A percentile compares a stretch with the other conserved stretches of the same genome.
Conservation (phyloP, 2,329 filamentous ascomycete genomes). For the Aspergillus luchuensis region DNA sequence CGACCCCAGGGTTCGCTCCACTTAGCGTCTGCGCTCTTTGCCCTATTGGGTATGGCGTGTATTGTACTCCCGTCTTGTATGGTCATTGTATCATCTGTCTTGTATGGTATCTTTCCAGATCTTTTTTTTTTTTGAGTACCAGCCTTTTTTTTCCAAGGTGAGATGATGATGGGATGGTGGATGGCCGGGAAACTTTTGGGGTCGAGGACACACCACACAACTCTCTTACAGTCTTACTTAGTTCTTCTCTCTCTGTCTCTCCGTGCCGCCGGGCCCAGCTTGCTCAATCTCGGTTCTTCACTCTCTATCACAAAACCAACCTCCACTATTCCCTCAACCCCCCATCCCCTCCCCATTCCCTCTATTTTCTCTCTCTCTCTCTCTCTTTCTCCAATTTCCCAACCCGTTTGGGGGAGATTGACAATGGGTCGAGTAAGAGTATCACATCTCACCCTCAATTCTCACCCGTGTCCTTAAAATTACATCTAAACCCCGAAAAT, state of each 20-base stretch:
- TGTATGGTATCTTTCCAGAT: not conserved
- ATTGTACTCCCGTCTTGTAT: not conserved
- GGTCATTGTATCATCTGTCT: not conserved
- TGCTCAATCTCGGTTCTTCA: not conserved
- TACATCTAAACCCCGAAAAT: not conserved
- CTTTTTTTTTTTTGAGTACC: not conserved
- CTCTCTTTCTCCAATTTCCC: not conserved
- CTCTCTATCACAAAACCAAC: too few relatives aligned
- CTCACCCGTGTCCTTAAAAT: not conserved
- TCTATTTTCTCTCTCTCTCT: not conserved
- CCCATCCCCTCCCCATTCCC: not conserved
- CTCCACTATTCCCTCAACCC: too few relatives aligned
- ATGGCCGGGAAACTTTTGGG: not conserved
- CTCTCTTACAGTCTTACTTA: too few relatives aligned
- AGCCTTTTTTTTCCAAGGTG: not conserved
- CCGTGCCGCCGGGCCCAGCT: not conserved
- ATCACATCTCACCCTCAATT: not conserved
- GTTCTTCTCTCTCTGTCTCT: too few relatives aligned
- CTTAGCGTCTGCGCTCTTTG: conserved; percentile 15
- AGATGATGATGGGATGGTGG: not conserved
- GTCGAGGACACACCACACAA: not conserved
- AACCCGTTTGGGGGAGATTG: too few relatives aligned
- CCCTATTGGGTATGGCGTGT: conserved; percentile 1
- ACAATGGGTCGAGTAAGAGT: too few relatives aligned
- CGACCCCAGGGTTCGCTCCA: conserved; percentile 20